A percentile compares a stretch with the other conserved stretches of the same genome.
phyloP scores from a whole-genome alignment of 2,329 filamentous ascomycete species.

The Xylaria sp. region DNA sequence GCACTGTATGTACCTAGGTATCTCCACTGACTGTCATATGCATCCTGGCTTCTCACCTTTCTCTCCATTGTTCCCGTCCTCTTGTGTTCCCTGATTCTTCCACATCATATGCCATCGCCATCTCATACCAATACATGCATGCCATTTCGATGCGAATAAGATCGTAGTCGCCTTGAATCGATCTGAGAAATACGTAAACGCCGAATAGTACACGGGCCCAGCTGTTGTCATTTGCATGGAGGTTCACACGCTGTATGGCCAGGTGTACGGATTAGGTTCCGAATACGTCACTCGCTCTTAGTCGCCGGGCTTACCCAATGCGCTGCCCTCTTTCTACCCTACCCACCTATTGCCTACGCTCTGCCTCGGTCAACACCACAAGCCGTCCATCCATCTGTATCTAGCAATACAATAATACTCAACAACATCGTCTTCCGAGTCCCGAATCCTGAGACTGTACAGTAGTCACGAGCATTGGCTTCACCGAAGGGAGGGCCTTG shows the following conservation, averaged over 20 bases:
- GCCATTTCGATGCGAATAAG: not conserved
- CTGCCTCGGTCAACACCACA: not conserved
- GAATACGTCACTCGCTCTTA: slow-evolving; percentile 31
- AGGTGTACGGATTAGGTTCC: not conserved
- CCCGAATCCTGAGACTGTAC: not conserved
- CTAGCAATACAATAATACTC: not conserved
- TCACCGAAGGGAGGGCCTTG: no score
- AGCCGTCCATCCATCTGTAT: not conserved
- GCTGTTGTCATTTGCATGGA: not conserved
- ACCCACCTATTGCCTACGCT: not conserved
- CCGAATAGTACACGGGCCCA: not conserved
- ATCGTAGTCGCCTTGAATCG: not conserved
- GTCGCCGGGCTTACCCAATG: not conserved
- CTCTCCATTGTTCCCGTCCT: slow-evolving; percentile 7
- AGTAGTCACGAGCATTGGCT: not conserved
- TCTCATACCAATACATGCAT: not conserved
- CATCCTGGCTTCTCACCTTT: slow-evolving; percentile 7
- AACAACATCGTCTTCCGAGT: not conserved
- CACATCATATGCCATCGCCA: slow-evolving; percentile 10
- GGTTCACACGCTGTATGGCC: not conserved
- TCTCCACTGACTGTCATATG: slow-evolving; percentile 18
- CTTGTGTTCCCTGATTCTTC: slow-evolving; percentile 16
- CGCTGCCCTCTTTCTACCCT: not conserved
- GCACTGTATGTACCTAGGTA: slow-evolving; percentile 1
- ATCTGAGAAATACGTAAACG: not conserved